Evolutionary conservation across 495 filamentous ascomycete genomes (phyloP), one percentile per base, ranked within the genome.

Genomic region (Glutinoglossum americanum): DNA sequence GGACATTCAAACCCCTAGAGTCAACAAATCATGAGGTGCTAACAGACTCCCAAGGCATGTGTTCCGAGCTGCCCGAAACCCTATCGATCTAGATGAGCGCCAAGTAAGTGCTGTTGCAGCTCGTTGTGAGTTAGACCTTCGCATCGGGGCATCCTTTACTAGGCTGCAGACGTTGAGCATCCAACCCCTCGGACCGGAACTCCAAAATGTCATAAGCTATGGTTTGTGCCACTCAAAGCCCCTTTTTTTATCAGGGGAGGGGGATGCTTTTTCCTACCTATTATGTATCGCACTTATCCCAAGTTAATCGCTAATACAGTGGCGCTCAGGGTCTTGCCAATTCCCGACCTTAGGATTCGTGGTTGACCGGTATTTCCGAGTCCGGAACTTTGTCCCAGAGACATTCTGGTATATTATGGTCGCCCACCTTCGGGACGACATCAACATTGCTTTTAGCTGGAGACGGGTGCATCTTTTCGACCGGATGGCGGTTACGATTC

Each of bases 301-400:
- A 26, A 13, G 17, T 13, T 19, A 28, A 56, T 56, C 30, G 5
- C 54, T 56, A 26, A 39, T 27, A 39, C 17, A 56, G 19, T 3
- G 9, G 10, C 21, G 4, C n/a, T 45, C 55, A 92, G 87, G 89
- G 17, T 93, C 88, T 13, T 98, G 92, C 59, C 92, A 98, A 70
- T 98, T 98, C 64, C 92, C 92, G 13, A 97, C 93, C 0, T 72
- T 98, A 13, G 92, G 92, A 2, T 98, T 98, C 62, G 89, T 98
- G 0, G 92, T 98, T 15, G 93, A 98, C 67, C 79, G 90, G 21
- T 98, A 97, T 66, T 84, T 94, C 56, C 77, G 82, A 61, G 89
- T 98, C 45, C 79, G 84, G 60, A 95, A 93, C 63, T 98, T 98
- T 65, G 82, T 90, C 19, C 85, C 90, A 4, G 92, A 98, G 63